Base-by-base conservation (phyloP, 257 asterid genomes). In the Solanum peruvianum region DNA sequence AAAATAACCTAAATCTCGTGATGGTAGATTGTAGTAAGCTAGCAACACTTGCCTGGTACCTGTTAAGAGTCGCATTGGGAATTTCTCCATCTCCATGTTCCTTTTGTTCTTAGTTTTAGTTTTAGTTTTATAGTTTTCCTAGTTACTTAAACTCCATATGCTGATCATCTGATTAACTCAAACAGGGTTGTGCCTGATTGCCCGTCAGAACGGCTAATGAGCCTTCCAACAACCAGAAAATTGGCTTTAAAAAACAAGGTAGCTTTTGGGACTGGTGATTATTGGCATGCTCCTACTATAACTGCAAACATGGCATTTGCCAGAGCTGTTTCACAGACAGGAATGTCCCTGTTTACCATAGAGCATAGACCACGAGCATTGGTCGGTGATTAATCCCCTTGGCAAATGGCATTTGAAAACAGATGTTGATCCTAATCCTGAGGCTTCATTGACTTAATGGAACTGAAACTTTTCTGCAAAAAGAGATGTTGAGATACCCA, bases 221-320 rank as follows among this genome's bases (percentile, higher is more conserved):
- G 92, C 94, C 96, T 97, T 86, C 98, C 95, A 10, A 92, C 96
- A 56, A 94, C 98, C 84, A 92, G 99, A 90, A 97, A 95, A 89
- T 92, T 97, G 91, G 96, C 96, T 86, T 69, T 91, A 85, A 97
- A 97, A 90, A 95, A 95, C 94, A 97, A 97, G 87, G 93, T 95
- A 89, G 96, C 92, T 60, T 95, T 97, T 89, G 99, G 99, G 73
- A 97, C 98, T 12, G 99, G 99, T 60, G 99, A 97, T 85, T 88
- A 88, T 87, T 94, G 96, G 95, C 89, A 86, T 87, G 98, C 98
- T 85, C 98, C 95, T 72, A 97, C 98, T 44, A 90, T 94, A 88
- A 97, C 98, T 37, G 98, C 99, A 71, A 97, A 97, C 90, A 93
- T 94, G 98, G 97, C 92, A 80, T 97, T 97, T 91, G 96, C 92